phyloP scores from a whole-genome alignment of 169 alveolate genomes.

The Plasmodium sp. region DNA sequence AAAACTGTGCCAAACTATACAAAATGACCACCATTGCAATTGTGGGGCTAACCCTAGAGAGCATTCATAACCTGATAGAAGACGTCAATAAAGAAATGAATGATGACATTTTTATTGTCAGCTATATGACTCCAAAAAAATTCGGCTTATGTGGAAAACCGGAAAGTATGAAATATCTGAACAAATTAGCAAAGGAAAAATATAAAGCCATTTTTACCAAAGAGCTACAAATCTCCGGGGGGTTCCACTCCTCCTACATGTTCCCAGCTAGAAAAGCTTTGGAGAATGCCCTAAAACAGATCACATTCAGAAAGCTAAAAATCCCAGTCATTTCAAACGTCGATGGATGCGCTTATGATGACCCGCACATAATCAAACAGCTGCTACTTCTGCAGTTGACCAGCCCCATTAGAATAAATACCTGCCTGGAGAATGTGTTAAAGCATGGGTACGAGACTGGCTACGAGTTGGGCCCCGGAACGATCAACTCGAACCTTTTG shows the following conservation, averaged over 20 bases:
- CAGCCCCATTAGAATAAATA: constrained; percentile 74
- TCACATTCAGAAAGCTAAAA: constrained; percentile 35
- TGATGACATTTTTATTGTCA: constrained; percentile 69
- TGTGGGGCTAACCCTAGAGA: constrained; percentile 76
- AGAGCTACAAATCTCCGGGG: constrained; percentile 76
- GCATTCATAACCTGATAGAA: constrained; percentile 50
- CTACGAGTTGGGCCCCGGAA: constrained; percentile 80
- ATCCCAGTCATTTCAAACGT: constrained; percentile 80
- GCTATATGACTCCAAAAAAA: constrained; percentile 71
- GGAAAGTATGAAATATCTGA: constrained; percentile 63
- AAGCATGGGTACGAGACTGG: constrained; percentile 73
- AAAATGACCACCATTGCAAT: constrained; percentile 75
- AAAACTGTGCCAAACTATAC: constrained; percentile 70
- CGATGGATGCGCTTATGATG: constrained; percentile 78
- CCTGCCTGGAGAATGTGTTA: constrained; percentile 46
- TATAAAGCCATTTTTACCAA: constrained; percentile 65
- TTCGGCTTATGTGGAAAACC: constrained; percentile 73
- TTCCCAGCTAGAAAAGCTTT: constrained; percentile 76
- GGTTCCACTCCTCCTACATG: constrained; percentile 79
- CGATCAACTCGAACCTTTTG: constrained; percentile 70
- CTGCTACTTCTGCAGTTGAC: constrained; percentile 76
- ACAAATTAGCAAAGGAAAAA: constrained; percentile 67
- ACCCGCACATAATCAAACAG: constrained; percentile 74
- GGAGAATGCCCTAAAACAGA: constrained; percentile 36
- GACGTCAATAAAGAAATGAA: constrained; percentile 54